Percentiles rank a stretch among this genome's conserved stretches.
Conservation (phyloP, 2,329 filamentous ascomycete species). For the Nannizziopsis barbatae region DNA sequence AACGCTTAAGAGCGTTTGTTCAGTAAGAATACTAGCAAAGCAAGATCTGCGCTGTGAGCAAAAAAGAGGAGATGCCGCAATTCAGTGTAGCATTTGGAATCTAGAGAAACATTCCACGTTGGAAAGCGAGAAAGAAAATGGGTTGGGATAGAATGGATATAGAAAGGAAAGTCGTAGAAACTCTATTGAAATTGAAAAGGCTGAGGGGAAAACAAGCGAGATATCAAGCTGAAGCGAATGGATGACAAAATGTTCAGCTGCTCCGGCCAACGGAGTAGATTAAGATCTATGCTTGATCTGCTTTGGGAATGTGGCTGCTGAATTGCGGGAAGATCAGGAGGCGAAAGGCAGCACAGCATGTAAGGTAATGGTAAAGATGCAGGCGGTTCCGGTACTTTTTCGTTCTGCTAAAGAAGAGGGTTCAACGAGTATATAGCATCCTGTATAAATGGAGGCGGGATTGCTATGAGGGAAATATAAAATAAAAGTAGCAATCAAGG, state of each 20-base stretch:
- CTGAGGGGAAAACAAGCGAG: not conserved
- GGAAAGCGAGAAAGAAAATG: no score
- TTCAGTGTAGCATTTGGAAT: no score
- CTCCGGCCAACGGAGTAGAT: not conserved
- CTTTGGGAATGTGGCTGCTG: not conserved
- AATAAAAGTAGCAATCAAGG: not conserved
- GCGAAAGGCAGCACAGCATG: not conserved
- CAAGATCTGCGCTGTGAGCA: no score
- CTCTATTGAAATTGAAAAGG: not conserved
- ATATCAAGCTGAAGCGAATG: not conserved
- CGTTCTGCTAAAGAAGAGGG: not conserved
- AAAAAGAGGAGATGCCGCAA: no score
- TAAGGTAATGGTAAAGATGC: not conserved
- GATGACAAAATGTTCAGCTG: not conserved
- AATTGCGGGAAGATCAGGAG: constrained; percentile 7
- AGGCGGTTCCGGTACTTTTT: not conserved
- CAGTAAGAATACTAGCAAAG: no score
- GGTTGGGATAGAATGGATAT: not conserved
- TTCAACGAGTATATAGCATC: not conserved
- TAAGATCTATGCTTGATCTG: not conserved
- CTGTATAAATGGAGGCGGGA: no score
- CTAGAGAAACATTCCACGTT: no score
- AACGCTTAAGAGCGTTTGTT: no score
- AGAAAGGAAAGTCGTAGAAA: not conserved
- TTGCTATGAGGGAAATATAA: not conserved